These are phyloP conservation scores for Cyberlindnera xylosilytica DNA, from an alignment of 805 yeast genomes.

Conservation along the genomic window DNA sequence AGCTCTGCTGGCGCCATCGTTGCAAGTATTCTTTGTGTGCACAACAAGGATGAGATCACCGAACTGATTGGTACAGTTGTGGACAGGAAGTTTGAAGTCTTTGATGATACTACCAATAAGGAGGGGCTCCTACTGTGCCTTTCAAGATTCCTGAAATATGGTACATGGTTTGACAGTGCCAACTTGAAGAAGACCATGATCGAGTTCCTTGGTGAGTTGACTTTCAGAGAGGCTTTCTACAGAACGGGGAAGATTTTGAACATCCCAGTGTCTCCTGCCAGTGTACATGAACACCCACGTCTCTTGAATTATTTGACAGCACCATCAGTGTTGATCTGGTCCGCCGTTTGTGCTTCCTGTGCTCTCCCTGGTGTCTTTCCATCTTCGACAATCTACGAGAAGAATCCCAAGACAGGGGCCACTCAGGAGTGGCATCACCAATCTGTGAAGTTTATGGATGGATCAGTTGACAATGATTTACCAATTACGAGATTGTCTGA, in stretches of 20 bases:
- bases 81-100: conserved; percentile 45
- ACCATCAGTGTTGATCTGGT: conserved; percentile 80
- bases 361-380: conserved; percentile 91
- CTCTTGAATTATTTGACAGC: conserved; percentile 76
- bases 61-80: conserved; percentile 48
- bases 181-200: conserved; percentile 73
- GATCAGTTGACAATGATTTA: conserved; percentile 91
- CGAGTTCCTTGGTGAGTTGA: conserved; percentile 79
- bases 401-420: conserved; percentile 68
- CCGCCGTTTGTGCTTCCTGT: conserved; percentile 91
- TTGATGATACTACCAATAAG: conserved; percentile 39
- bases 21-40: conserved; percentile 83
- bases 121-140: conserved; percentile 46
- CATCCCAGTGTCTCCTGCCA: conserved; percentile 90
- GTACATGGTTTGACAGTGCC: conserved; percentile 82
- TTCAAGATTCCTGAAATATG: conserved; percentile 68
- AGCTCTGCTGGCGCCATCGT: conserved; percentile 95
- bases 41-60: conserved; percentile 66
- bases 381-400: conserved; percentile 80
- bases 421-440: conserved; percentile 80
- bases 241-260: conserved; percentile 91
- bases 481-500: conserved; percentile 90
- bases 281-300: conserved; percentile 87
- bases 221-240: conserved; percentile 92
- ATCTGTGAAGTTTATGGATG: conserved; percentile 84